phyloP scores from a whole-genome alignment of 352 stramenopile genomes.

The Aphanomyces stellatus region DNA sequence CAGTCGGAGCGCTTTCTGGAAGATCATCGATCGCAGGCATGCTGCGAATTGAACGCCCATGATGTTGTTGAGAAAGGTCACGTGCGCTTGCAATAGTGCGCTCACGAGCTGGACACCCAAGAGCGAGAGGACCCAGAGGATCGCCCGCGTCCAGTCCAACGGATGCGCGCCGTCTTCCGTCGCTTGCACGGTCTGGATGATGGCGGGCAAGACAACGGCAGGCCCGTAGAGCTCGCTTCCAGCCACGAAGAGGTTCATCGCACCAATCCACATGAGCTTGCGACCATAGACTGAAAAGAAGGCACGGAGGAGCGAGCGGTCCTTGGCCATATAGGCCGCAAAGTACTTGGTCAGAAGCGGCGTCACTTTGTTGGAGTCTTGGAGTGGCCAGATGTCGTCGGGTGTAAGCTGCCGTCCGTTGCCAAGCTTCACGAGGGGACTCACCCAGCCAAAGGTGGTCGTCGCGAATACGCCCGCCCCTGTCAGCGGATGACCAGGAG shows the following conservation, averaged over 20 bases:
- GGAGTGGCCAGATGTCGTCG: constrained; percentile 29
- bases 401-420: constrained; percentile 35
- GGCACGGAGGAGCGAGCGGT: constrained; percentile 20
- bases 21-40: constrained; percentile 29
- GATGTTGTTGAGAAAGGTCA: constrained; percentile 24
- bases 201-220: constrained; percentile 27
- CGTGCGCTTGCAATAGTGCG: constrained; percentile 25
- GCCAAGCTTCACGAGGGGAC: constrained; percentile 31
- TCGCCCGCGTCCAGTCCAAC: constrained; percentile 23
- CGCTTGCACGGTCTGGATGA: constrained; percentile 28
- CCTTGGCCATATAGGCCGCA: constrained; percentile 19
- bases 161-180: constrained; percentile 12
- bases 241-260: constrained; percentile 17
- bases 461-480: constrained; percentile 15
- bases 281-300: constrained; percentile 21
- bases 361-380: constrained; percentile 21
- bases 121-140: constrained; percentile 28
- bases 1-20: constrained; percentile 26
- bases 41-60: constrained; percentile 24
- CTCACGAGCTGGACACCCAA: constrained; percentile 30
- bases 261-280: constrained; percentile 22
- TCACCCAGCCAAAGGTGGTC: constrained; percentile 37
- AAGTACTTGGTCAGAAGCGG: constrained; percentile 23
- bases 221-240: constrained; percentile 27
- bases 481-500: neutral